Evolutionary conservation across 208 protist genomes (phyloP).

Genomic region (Angomonas ambiguus): DNA sequence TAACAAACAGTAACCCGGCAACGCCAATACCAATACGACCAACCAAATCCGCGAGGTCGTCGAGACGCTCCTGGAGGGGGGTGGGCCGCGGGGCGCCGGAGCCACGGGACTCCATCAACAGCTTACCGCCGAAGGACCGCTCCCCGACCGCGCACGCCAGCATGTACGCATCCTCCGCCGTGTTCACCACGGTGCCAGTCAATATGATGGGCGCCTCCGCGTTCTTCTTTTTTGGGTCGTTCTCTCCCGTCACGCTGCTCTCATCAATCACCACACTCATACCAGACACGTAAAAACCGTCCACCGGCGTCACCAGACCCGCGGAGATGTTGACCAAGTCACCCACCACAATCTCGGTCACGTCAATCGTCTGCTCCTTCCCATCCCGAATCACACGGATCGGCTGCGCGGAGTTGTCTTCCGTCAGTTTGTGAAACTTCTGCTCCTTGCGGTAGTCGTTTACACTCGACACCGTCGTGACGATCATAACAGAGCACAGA

Average conservation of each 20-base stretch:
- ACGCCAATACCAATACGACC: slow-evolving; percentile 80
- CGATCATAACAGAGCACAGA: slow-evolving; percentile 92
- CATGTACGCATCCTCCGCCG: slow-evolving; percentile 83
- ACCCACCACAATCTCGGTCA: slow-evolving; percentile 93
- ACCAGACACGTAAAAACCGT: slow-evolving; percentile 89
- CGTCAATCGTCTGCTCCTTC: slow-evolving; percentile 66
- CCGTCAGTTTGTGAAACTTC: slow-evolving; percentile 93
- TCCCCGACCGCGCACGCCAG: slow-evolving; percentile 92
- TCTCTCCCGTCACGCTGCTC: slow-evolving; percentile 92
- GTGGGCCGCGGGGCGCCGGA: slow-evolving; percentile 58
- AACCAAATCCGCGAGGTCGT: slow-evolving; percentile 86
- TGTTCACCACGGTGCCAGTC: slow-evolving; percentile 85
- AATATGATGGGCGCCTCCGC: slow-evolving; percentile 76
- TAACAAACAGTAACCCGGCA: slow-evolving; percentile 64
- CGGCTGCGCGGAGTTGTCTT: slow-evolving; percentile 84
- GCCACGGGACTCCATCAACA: slow-evolving; percentile 73
- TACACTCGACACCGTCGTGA: slow-evolving; percentile 88
- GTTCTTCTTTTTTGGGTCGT: slow-evolving; percentile 79
- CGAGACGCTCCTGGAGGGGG: slow-evolving; percentile 93
- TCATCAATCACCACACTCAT: slow-evolving; percentile 88
- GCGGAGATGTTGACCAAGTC: slow-evolving; percentile 89
- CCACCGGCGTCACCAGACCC: slow-evolving; percentile 91
- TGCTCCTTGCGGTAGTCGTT: slow-evolving; percentile 96
- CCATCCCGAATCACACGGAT: slow-evolving; percentile 91
- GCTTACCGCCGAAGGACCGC: slow-evolving; percentile 87